A percentile compares a stretch with the other conserved stretches of the same genome.
phyloP scores from a whole-genome alignment of 306 rosid species.

The Alnus rubra region DNA sequence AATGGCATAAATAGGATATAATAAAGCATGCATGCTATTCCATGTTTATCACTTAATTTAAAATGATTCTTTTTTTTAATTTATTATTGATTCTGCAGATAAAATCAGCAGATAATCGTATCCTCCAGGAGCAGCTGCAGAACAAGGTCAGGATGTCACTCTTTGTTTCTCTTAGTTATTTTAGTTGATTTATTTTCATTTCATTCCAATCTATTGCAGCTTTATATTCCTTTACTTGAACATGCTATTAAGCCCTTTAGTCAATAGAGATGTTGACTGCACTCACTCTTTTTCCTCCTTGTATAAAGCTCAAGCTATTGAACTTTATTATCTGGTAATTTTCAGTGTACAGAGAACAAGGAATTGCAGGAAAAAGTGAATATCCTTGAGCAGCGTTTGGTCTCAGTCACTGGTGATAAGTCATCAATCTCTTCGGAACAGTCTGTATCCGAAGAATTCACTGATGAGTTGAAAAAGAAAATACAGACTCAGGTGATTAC shows the following conservation, averaged over 20 bases:
- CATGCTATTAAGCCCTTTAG: constrained; percentile 15
- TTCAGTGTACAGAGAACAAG: constrained; percentile 77
- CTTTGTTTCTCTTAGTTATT: background rate
- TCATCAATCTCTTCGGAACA: constrained; percentile 41
- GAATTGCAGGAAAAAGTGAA: constrained; percentile 72
- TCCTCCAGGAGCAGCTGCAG: constrained; percentile 92
- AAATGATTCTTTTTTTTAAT: background rate
- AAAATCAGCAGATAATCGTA: constrained; percentile 94
- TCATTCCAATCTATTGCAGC: constrained; percentile 12
- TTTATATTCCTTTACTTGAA: constrained; percentile 11
- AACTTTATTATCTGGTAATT: constrained; percentile 24
- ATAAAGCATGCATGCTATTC: constrained; percentile 19
- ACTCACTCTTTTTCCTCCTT: constrained; percentile 17
- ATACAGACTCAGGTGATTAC: constrained; percentile 76
- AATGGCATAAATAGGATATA: constrained; percentile 8
- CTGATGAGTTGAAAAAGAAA: constrained; percentile 76
- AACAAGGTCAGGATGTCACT: constrained; percentile 58
- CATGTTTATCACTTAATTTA: background rate
- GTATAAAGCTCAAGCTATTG: background rate
- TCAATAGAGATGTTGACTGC: constrained; percentile 9
- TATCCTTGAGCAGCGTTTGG: constrained; percentile 64
- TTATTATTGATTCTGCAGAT: constrained; percentile 46
- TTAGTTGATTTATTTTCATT: background rate
- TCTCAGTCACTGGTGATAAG: constrained; percentile 44
- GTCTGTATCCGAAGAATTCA: constrained; percentile 48